These are phyloP conservation scores for Diaporthe sp. DNA, from an alignment of 2,329 filamentous ascomycete genomes.

Conservation along the genomic window DNA sequence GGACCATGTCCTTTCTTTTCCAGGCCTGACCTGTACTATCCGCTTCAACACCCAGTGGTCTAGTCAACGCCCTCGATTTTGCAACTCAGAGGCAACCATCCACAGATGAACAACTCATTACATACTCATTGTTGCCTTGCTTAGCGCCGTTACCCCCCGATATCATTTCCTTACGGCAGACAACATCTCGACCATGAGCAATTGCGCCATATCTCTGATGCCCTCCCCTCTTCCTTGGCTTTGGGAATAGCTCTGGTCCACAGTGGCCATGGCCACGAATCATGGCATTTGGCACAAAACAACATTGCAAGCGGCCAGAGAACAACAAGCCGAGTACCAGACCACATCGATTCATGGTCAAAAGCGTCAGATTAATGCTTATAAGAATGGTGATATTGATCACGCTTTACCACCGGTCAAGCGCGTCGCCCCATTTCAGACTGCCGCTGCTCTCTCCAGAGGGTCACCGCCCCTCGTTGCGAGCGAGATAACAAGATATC, in stretches of 20 bases:
- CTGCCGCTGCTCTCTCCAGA: conserved; percentile 28
- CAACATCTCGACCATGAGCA: not conserved
- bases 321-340: conserved; percentile 35
- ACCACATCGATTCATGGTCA: conserved; percentile 38
- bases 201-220: not conserved
- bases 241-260: not conserved
- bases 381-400: not conserved
- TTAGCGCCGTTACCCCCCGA: not conserved
- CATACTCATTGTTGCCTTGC: not conserved
- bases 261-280: conserved; percentile 26
- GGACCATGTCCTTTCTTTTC: not conserved
- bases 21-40: not conserved
- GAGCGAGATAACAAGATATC: conserved; percentile 55
- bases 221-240: not conserved
- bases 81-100: not conserved
- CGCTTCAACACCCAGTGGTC: too few relatives aligned
- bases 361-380: conserved; percentile 39
- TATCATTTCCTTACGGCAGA: not conserved
- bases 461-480: conserved; percentile 44
- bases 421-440: conserved; percentile 21
- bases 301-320: conserved; percentile 38
- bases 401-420: not conserved
- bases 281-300: conserved; percentile 40
- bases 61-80: not conserved
- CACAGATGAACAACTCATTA: not conserved